Conservation (phyloP, 1,284 basidiomycete genomes). For the Leucoagaricus sp. region DNA sequence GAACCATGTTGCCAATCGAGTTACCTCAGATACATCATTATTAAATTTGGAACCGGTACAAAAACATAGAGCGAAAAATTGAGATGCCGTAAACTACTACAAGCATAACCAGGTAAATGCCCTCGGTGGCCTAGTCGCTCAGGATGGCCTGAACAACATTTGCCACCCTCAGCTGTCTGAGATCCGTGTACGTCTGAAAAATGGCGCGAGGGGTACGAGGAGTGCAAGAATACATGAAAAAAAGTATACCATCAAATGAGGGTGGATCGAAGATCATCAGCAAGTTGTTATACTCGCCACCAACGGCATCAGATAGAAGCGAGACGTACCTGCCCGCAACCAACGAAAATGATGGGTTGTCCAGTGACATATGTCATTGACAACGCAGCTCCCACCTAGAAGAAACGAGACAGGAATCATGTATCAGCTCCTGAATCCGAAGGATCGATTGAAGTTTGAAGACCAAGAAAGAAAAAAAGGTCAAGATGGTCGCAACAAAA, state of each 20-base stretch:
- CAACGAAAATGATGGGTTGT: slow-evolving; percentile 95
- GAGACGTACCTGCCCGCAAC: slow-evolving; percentile 83
- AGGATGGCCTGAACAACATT: slow-evolving; percentile 93
- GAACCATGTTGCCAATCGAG: slow-evolving; percentile 2
- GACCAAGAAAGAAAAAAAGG: background rate
- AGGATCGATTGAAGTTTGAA: background rate
- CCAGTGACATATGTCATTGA: slow-evolving; percentile 98
- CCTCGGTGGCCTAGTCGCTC: slow-evolving; percentile 69
- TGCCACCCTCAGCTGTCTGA: slow-evolving; percentile 85
- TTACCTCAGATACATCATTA: background rate
- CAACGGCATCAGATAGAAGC: slow-evolving; percentile 3
- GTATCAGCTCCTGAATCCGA: slow-evolving; percentile 17
- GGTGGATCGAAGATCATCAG: slow-evolving; percentile 14
- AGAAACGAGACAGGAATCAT: slow-evolving; percentile 21
- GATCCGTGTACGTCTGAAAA: slow-evolving; percentile 87
- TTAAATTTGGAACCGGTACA: background rate
- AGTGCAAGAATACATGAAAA: background rate
- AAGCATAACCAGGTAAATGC: no score
- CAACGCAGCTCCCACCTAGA: slow-evolving; percentile 89
- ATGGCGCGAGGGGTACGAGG: background rate
- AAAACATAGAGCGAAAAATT: background rate
- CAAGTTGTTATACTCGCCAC: slow-evolving; percentile 8
- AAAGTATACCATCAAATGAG: background rate
- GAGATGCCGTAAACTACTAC: background rate
- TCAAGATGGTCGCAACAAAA: background rate